Percentiles rank a stretch among this genome's conserved stretches.
Conservation (phyloP, 2,329 filamentous ascomycete genomes). For the Neopestalotiopsis rosae region DNA sequence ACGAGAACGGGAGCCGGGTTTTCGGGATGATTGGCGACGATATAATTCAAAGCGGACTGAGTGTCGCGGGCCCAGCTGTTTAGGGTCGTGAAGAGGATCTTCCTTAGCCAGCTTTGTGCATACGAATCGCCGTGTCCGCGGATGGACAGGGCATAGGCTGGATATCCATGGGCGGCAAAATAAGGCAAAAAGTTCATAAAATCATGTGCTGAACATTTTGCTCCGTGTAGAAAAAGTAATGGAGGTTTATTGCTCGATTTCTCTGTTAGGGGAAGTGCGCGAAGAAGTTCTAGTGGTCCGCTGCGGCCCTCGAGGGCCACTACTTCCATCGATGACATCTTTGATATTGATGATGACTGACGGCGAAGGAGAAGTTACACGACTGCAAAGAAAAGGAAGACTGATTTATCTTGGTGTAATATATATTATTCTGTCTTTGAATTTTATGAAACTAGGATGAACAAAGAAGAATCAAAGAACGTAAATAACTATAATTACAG, state of each 20-base stretch:
- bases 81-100: slow-evolving; percentile 18
- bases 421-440: too few species aligned
- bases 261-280: slow-evolving; percentile 6
- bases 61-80: slow-evolving; percentile 17
- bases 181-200: slow-evolving; percentile 21
- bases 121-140: slow-evolving; percentile 21
- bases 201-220: slow-evolving; percentile 19
- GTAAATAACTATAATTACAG: neutral
- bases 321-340: slow-evolving; percentile 4
- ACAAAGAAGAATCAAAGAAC: neutral
- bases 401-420: too few species aligned
- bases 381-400: neutral
- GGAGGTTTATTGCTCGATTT: slow-evolving; percentile 12
- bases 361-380: neutral
- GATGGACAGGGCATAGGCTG: slow-evolving; percentile 20
- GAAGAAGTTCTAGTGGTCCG: slow-evolving; percentile 20
- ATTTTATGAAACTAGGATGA: neutral
- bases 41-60: slow-evolving; percentile 3
- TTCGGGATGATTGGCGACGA: slow-evolving; percentile 3
- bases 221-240: slow-evolving; percentile 22
- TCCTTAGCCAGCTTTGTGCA: slow-evolving; percentile 3
- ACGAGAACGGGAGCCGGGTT: slow-evolving; percentile 16
- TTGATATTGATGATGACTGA: neutral
- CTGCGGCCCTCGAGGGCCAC: slow-evolving; percentile 11
- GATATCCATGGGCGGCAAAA: slow-evolving; percentile 19